A percentile compares a stretch with the other conserved stretches of the same genome.
Evolutionary conservation across 768 basidiomycete genomes (phyloP).

Genomic region (Calocera viscosa): DNA sequence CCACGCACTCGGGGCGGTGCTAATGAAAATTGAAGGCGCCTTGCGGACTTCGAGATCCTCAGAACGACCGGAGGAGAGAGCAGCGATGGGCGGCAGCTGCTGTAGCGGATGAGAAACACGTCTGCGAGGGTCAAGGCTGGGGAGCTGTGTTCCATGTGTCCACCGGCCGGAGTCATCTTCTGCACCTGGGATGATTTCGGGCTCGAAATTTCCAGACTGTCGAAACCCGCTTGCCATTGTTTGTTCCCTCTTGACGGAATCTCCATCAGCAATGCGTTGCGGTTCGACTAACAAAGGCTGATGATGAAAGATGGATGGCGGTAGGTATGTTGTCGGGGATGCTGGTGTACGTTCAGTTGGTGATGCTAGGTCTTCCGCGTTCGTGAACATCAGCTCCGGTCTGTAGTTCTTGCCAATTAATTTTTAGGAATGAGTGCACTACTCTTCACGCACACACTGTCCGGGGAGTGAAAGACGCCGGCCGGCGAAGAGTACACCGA

Average conservation of each 20-base stretch:
- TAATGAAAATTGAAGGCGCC: not conserved
- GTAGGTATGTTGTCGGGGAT: not conserved
- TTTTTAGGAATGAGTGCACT: not conserved
- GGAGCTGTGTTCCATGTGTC: not conserved
- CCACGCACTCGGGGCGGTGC: not conserved
- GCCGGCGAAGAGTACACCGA: not conserved
- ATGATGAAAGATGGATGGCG: not conserved
- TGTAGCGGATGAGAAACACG: not conserved
- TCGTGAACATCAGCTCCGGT: conserved; percentile 6
- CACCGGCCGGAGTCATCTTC: not conserved
- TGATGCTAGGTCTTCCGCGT: not conserved
- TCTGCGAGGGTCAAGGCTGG: not conserved
- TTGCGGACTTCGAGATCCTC: not conserved
- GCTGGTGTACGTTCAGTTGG: not conserved
- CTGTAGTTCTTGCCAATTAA: not conserved
- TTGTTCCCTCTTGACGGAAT: not conserved
- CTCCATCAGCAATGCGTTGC: conserved; percentile 1
- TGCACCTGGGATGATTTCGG: not conserved
- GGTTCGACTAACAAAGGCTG: not conserved
- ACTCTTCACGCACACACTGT: not conserved
- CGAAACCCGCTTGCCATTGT: not conserved
- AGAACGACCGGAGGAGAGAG: not conserved
- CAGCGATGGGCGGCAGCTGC: not conserved
- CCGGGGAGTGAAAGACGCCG: conserved; percentile 1
- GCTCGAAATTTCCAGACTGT: not conserved